phyloP scores from a whole-genome alignment of 2,329 filamentous ascomycete species.

The Teratosphaeria destructans region DNA sequence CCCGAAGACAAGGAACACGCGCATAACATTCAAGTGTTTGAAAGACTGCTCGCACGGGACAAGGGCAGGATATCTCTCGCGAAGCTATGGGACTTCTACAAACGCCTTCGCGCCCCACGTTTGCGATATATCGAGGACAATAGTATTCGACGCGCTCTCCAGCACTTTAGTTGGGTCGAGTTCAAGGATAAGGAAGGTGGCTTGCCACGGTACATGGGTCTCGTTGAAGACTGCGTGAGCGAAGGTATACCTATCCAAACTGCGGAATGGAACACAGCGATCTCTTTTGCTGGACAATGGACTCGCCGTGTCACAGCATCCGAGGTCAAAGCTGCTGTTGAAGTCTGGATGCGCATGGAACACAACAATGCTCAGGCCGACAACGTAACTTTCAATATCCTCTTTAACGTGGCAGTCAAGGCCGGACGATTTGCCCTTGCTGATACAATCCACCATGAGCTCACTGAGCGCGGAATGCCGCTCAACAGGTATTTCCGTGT shows the following conservation, averaged over 20 bases:
- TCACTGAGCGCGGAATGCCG: conserved; percentile 56
- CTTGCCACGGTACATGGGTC: conserved; percentile 72
- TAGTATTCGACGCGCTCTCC: conserved; percentile 55
- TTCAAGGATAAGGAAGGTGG: conserved; percentile 36
- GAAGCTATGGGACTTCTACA: conserved; percentile 43
- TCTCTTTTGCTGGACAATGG: conserved; percentile 68
- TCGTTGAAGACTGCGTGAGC: conserved; percentile 73
- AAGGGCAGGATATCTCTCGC: conserved; percentile 11
- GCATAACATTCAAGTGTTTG: conserved; percentile 9
- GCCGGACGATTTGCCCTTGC: conserved; percentile 74
- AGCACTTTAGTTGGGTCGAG: conserved; percentile 55
- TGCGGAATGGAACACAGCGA: conserved; percentile 73
- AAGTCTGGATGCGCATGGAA: conserved; percentile 88
- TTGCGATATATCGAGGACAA: conserved; percentile 39
- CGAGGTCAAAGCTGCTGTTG: conserved; percentile 59
- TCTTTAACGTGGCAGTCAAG: conserved; percentile 82
- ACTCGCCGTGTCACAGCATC: conserved; percentile 47
- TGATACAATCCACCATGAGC: conserved; percentile 75
- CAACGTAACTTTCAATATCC: conserved; percentile 80
- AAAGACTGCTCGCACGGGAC: conserved; percentile 4
- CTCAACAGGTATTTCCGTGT: conserved; percentile 75
- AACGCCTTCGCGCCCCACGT: conserved; percentile 42
- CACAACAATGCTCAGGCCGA: conserved; percentile 55
- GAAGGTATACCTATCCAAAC: conserved; percentile 58
- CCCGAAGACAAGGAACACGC: conserved; percentile 16